Conservation (phyloP, 768 basidiomycete genomes). For the Cyclocybe cylindracea region DNA sequence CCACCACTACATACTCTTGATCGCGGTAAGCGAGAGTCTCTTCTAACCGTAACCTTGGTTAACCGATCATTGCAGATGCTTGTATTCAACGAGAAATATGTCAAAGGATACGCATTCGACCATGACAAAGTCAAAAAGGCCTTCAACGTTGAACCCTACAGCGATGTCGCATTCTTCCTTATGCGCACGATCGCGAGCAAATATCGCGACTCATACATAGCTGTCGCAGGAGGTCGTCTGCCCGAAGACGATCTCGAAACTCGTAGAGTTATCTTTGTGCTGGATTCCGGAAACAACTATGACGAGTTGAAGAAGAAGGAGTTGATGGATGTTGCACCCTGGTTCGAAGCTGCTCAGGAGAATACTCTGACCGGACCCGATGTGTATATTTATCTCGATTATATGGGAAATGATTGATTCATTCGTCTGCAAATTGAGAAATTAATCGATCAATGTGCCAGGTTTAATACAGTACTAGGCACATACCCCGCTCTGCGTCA, state of each 20-base stretch:
- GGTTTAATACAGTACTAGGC: too few relatives aligned
- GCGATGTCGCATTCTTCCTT: neutral
- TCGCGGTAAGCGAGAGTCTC: neutral
- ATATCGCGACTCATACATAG: neutral
- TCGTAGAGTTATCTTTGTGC: constrained; percentile 3
- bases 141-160: neutral
- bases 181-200: neutral
- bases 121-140: constrained; percentile 3
- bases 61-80: constrained; percentile 3
- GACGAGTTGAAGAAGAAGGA: constrained; percentile 6
- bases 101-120: constrained; percentile 5
- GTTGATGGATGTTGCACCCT: constrained; percentile 4
- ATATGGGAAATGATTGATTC: neutral
- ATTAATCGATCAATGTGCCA: too few relatives aligned
- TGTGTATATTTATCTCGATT: constrained; percentile 4
- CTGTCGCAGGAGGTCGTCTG: neutral
- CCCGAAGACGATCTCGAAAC: constrained; percentile 3
- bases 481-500: too few relatives aligned
- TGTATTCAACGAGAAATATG: constrained; percentile 4
- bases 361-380: constrained; percentile 3
- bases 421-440: neutral
- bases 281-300: constrained; percentile 6
- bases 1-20: too few relatives aligned
- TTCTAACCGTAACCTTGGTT: neutral
- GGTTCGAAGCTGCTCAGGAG: neutral